These are phyloP conservation scores for Triticum monococcum DNA, from an alignment of 176 grass and related monocot species.

Conservation along the genomic window DNA sequence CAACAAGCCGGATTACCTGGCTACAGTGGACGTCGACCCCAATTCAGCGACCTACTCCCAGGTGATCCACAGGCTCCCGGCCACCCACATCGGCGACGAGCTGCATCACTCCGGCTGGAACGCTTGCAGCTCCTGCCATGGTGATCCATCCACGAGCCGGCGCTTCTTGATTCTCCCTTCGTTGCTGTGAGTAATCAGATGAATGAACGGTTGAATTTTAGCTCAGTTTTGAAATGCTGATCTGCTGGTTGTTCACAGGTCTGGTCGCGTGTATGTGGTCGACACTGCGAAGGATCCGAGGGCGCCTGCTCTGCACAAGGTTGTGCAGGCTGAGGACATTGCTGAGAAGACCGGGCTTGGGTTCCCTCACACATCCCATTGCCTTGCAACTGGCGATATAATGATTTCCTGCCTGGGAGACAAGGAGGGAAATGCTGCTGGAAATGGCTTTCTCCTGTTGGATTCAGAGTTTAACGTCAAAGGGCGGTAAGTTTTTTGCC, in stretches of 20 bases:
- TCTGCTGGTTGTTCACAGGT: conserved; percentile 45
- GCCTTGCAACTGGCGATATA: conserved; percentile 87
- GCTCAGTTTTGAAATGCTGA: background rate
- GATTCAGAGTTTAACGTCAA: conserved; percentile 98
- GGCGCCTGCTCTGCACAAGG: conserved; percentile 86
- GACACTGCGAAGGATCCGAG: conserved; percentile 66
- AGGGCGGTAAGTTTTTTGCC: conserved; percentile 60
- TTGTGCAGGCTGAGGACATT: conserved; percentile 75
- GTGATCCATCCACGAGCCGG: conserved; percentile 52
- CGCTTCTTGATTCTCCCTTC: conserved; percentile 85
- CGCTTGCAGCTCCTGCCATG: conserved; percentile 91
- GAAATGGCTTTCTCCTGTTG: conserved; percentile 79
- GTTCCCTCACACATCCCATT: conserved; percentile 93
- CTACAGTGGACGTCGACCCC: conserved; percentile 77
- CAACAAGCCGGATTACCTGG: conserved; percentile 83
- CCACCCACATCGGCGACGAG: conserved; percentile 71
- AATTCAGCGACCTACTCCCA: conserved; percentile 77
- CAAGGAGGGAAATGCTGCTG: conserved; percentile 78
- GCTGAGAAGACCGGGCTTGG: conserved; percentile 82
- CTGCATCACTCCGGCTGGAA: conserved; percentile 97
- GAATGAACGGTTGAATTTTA: background rate
- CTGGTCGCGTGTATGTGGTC: conserved; percentile 68
- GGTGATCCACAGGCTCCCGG: conserved; percentile 82
- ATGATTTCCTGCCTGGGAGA: conserved; percentile 96
- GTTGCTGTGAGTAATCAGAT: conserved; percentile 56